A percentile compares a stretch with the other conserved stretches of the same genome.
These are phyloP conservation scores for Panus rudis DNA, from an alignment of 768 basidiomycete genomes.

Conservation along the genomic window DNA sequence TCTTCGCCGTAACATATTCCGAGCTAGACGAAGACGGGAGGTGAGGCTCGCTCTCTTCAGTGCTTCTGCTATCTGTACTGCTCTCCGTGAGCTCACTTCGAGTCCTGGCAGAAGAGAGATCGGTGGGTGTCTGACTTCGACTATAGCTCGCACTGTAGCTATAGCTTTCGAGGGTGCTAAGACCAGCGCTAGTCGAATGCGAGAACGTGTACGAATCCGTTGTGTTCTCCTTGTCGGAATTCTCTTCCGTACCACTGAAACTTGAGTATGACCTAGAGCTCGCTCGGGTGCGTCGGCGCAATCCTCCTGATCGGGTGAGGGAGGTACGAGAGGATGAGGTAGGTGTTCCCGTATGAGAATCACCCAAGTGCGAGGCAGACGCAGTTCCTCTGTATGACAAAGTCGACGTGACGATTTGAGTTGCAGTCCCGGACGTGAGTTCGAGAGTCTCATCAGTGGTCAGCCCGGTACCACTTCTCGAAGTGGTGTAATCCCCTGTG, in stretches of 20 bases:
- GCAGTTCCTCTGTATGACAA: conserved; percentile 45
- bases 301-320: conserved; percentile 51
- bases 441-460: conserved; percentile 35
- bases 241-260: conserved; percentile 31
- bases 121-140: conserved; percentile 10
- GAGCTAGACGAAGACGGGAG: conserved; percentile 3
- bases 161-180: conserved; percentile 24
- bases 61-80: conserved; percentile 1
- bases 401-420: conserved; percentile 42
- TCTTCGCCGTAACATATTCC: conserved; percentile 10
- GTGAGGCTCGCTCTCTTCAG: not conserved
- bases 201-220: conserved; percentile 23
- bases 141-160: conserved; percentile 13
- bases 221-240: conserved; percentile 54
- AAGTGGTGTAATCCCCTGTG: conserved; percentile 16
- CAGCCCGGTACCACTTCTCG: conserved; percentile 24
- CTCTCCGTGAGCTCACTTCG: not conserved
- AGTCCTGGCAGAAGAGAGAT: conserved; percentile 11
- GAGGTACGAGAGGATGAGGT: conserved; percentile 43
- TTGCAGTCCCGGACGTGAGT: conserved; percentile 34
- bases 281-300: conserved; percentile 42
- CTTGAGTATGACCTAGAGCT: conserved; percentile 35
- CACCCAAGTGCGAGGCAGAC: conserved; percentile 50
- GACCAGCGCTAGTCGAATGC: conserved; percentile 10
- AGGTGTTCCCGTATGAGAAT: conserved; percentile 38